Evolutionary conservation across 148 eudicot genomes (phyloP), one percentile per base, ranked within the genome.

Genomic region (Diospyros lotus): DNA sequence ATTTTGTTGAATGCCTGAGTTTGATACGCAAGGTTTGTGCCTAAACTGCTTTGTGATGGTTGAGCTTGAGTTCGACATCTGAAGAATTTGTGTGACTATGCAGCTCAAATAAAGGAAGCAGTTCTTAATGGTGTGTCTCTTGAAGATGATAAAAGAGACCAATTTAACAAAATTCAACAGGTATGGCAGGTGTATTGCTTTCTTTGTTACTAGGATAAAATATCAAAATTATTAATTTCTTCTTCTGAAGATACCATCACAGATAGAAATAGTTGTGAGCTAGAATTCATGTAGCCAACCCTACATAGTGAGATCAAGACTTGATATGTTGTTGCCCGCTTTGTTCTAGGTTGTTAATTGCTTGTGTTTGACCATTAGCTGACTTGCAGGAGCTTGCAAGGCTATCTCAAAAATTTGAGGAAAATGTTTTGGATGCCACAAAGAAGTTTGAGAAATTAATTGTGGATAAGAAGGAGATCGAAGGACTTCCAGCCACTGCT

Each of bases 361-460:
- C 10, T 65, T 54, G 40, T 5, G 56, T 28, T 44, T 64, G 3
- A 65, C 43, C n/a, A 46, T 72, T 51, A 28, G 45, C 44, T 59
- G 18, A 59, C 79, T 64, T 82, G 76, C 81, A 96, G 98, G 98
- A 93, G 73, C 75, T 96, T 85, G 87, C 89, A 44, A 89, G 87
- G 74, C 92, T 93, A 9, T 86, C 98, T 72, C 88, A 83, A 73
- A 96, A 96, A 79, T 93, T 93, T 84, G 92, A 74, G 66, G 99
- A 96, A 83, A 93, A 96, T 86, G 98, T 96, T 74, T 74, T 96
- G 75, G 99, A 96, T 82, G 91, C 98, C 40, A 96, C 99, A 50
- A 96, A 96, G 93, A 96, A 89, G 80, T 96, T 91, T 86, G 95
- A 93, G 84, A 93, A 88, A 71, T 63, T 93, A 67, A 86, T 93